Conservation (phyloP, 2,329 filamentous ascomycete species). For the Fusarium sp. region DNA sequence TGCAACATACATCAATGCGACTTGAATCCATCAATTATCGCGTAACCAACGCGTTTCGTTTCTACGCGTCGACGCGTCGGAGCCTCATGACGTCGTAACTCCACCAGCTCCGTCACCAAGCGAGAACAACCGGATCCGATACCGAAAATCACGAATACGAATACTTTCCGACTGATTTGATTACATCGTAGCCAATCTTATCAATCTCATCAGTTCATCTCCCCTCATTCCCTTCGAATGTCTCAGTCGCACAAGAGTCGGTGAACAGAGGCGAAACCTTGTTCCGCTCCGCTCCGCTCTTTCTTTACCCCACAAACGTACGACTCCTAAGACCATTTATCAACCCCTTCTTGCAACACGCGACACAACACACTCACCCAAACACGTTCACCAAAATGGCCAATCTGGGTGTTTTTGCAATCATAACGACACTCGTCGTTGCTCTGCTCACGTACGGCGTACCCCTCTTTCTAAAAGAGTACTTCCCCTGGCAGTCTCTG, state of each 20-base stretch:
- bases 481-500: conserved; percentile 52
- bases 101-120: background rate
- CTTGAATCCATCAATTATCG: background rate
- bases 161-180: background rate
- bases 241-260: conserved; percentile 10
- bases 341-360: conserved; percentile 12
- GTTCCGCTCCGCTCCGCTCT: conserved; percentile 40
- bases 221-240: background rate
- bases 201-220: background rate
- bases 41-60: background rate
- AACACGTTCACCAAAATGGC: conserved; percentile 27
- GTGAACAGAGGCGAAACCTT: conserved; percentile 34
- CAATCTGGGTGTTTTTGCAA: conserved; percentile 19
- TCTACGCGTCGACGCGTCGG: background rate
- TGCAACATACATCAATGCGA: background rate
- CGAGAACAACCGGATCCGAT: background rate
- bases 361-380: background rate
- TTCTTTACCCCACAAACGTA: conserved; percentile 37
- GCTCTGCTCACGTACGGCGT: conserved; percentile 46
- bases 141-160: conserved; percentile 2
- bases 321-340: conserved; percentile 14
- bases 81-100: background rate
- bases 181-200: background rate
- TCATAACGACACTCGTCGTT: conserved; percentile 31
- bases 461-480: conserved; percentile 51